A percentile compares a stretch with the other conserved stretches of the same genome.
Conservation (phyloP, 2,329 filamentous ascomycete species). For the Epichloe baconii region DNA sequence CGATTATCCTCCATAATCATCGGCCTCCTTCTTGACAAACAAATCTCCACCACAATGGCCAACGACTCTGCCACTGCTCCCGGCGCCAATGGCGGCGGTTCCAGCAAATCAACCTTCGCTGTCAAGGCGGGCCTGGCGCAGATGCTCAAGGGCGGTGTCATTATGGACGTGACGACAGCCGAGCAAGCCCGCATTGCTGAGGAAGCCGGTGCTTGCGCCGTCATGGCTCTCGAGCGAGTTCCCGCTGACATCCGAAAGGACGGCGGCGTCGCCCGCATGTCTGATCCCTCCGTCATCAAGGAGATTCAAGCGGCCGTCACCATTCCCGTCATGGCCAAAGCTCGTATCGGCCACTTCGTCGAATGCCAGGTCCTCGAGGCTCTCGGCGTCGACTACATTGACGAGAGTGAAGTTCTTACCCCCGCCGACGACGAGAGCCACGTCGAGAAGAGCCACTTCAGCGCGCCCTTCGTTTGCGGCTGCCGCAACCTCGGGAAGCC, state of each 20-base stretch:
- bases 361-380: conserved; percentile 97
- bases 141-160: conserved; percentile 98
- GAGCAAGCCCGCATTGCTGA: conserved; percentile 94
- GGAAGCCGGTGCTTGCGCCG: conserved; percentile 86
- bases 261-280: conserved; percentile 94
- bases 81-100: conserved; percentile 17
- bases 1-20: background rate
- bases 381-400: conserved; percentile 92
- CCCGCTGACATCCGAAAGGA: conserved; percentile 88
- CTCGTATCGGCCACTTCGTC: conserved; percentile 92
- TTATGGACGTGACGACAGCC: conserved; percentile 96
- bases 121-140: conserved; percentile 92
- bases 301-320: conserved; percentile 91
- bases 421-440: conserved; percentile 85
- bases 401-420: conserved; percentile 95
- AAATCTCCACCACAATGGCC: conserved; percentile 15
- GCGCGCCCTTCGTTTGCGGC: conserved; percentile 86
- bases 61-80: conserved; percentile 21
- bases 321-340: conserved; percentile 98
- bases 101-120: conserved; percentile 50
- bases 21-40: background rate
- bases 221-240: conserved; percentile 97
- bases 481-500: conserved; percentile 92
- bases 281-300: conserved; percentile 85
- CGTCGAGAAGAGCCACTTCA: conserved; percentile 76